Evolutionary conservation across 208 protist species (phyloP), one percentile per base, ranked within the genome.

Genomic region (Trypanosoma brucei): DNA sequence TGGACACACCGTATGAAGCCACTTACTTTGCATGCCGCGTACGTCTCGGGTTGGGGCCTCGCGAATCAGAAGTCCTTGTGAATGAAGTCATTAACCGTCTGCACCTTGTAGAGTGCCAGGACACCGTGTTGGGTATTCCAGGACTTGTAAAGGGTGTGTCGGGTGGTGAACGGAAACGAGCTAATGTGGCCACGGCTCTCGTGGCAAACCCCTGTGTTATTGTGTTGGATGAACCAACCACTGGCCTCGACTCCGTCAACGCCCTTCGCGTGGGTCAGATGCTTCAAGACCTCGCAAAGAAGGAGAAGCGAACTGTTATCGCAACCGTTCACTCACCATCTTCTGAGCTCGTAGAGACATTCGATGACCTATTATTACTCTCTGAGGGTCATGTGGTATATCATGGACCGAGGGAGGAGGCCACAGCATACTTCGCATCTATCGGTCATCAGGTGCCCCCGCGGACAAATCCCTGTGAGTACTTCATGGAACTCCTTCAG

Each of bases 261-360:
- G 91, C 91, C 22, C 70, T 78, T 62, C 78, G 72, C 22, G 81
- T 94, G 53, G 76, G 92, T 13, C 77, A 93, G 71, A 81, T 88
- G 8, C 72, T 94, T 9, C 82, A 84, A 35, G 76, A 83, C 35
- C 72, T 96, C 31, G 85, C 86, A 31, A 87, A 79, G 65, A 77
- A 85, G 65, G 69, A 79, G 6, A 90, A 89, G 82, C 76, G 79
- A n/a, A 55, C 62, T 7, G 87, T 96, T 59, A 88, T 95, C 64
- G 92, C 93, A 71, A 90, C 78, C 56, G 93, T 96, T 51, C 91
- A 96, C 70, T 90, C 94, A 64, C 91, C 91, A n/a, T 94, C 88
- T 33, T 73, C 78, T 37, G 79, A 92, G 59, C 91, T 96, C 48
- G 89, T 84, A 60, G 59, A 77, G 14, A 50, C 91, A 1, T 96